phyloP scores from a whole-genome alignment of 2,329 filamentous ascomycete species.

The Domatiomyces catenatus region DNA sequence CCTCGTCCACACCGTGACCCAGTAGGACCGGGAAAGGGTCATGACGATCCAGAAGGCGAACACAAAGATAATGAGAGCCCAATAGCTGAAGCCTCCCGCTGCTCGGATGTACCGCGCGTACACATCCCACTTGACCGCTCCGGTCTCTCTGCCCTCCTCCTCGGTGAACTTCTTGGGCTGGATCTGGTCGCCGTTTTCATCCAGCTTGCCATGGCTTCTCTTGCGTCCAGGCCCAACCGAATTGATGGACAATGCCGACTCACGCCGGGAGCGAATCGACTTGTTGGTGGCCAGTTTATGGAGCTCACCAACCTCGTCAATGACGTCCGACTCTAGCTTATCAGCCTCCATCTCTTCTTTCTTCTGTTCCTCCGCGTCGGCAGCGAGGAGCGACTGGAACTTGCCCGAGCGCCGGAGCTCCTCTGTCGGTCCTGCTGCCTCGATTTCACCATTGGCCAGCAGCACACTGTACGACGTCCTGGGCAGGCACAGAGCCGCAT shows the following conservation, averaged over 20 bases:
- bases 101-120: slow-evolving; percentile 53
- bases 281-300: slow-evolving; percentile 29
- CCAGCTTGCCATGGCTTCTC: slow-evolving; percentile 9
- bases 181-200: slow-evolving; percentile 25
- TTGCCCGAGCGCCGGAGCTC: slow-evolving; percentile 35
- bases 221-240: slow-evolving; percentile 6
- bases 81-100: slow-evolving; percentile 41
- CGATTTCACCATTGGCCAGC: slow-evolving; percentile 51
- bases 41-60: slow-evolving; percentile 14
- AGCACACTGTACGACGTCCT: slow-evolving; percentile 60
- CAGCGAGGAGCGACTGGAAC: slow-evolving; percentile 28
- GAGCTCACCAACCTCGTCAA: slow-evolving; percentile 30
- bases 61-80: slow-evolving; percentile 10
- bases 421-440: slow-evolving; percentile 48
- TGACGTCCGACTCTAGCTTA: slow-evolving; percentile 18
- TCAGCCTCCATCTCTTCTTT: slow-evolving; percentile 24
- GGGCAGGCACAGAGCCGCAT: slow-evolving; percentile 55
- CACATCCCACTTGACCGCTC: slow-evolving; percentile 51
- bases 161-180: slow-evolving; percentile 56
- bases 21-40: slow-evolving; percentile 26
- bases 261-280: slow-evolving; percentile 11
- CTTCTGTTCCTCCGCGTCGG: slow-evolving; percentile 34
- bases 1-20: slow-evolving; percentile 33
- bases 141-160: slow-evolving; percentile 57
- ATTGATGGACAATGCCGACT: slow-evolving; percentile 7